Evolutionary conservation across 1,284 basidiomycete species (phyloP).

Genomic region (Marasmius tenuissimus): DNA sequence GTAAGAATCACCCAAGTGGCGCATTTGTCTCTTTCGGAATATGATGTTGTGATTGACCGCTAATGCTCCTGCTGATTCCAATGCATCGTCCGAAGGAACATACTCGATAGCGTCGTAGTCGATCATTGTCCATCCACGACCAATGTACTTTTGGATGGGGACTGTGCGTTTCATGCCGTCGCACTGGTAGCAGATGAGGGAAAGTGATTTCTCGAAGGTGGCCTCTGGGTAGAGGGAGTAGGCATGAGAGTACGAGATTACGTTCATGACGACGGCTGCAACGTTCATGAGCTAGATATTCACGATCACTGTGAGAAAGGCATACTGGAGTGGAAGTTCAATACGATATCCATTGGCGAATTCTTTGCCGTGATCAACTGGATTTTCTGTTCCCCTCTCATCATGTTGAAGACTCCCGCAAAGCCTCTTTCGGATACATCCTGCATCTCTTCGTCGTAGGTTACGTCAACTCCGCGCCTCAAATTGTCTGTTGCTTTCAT

Average conservation of each 20-base stretch:
- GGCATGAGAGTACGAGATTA: conserved; percentile 17
- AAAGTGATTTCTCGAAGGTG: conserved; percentile 16
- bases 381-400: conserved; percentile 6
- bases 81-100: no score
- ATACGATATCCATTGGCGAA: conserved; percentile 10
- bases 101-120: not conserved
- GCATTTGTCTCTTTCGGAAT: no score
- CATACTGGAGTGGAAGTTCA: conserved; percentile 20
- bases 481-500: not conserved
- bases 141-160: conserved; percentile 4
- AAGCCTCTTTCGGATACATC: conserved; percentile 2
- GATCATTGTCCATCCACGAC: conserved; percentile 6
- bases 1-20: no score
- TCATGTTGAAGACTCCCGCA: conserved; percentile 10
- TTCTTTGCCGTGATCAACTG: conserved; percentile 13
- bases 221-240: conserved; percentile 21
- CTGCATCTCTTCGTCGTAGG: not conserved
- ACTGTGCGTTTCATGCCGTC: not conserved
- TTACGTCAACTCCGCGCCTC: not conserved
- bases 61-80: no score
- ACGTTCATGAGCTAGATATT: not conserved
- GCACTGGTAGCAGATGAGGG: conserved; percentile 1
- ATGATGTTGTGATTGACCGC: no score
- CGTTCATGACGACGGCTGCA: conserved; percentile 22
- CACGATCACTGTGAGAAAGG: not conserved